These are phyloP conservation scores for Beauveria caledonica DNA, from an alignment of 2,329 filamentous ascomycete genomes.

Conservation along the genomic window DNA sequence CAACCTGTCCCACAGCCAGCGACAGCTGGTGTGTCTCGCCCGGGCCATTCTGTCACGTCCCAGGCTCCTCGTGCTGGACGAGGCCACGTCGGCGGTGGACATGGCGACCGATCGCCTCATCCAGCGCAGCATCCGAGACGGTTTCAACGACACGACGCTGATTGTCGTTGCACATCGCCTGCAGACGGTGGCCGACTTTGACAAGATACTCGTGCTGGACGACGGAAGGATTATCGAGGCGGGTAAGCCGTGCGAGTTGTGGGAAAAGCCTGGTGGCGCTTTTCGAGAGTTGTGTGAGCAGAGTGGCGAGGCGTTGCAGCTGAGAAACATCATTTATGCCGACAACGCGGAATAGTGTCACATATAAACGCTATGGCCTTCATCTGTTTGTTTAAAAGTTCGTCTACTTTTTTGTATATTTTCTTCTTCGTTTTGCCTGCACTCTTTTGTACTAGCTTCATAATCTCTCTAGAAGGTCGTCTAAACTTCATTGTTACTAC, in stretches of 20 bases:
- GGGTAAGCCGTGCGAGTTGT: slow-evolving; percentile 48
- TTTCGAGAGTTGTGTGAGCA: slow-evolving; percentile 6
- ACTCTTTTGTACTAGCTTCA: no score
- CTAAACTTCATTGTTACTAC: no score
- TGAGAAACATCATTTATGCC: not conserved
- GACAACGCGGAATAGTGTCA: no score
- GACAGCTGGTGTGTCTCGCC: slow-evolving; percentile 54
- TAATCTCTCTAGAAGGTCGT: no score
- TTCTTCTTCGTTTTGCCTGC: no score
- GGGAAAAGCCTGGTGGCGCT: slow-evolving; percentile 29
- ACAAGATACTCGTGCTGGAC: slow-evolving; percentile 54
- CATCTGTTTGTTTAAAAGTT: not conserved
- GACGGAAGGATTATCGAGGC: slow-evolving; percentile 49
- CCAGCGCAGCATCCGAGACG: slow-evolving; percentile 53
- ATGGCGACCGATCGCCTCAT: slow-evolving; percentile 59
- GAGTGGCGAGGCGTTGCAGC: not conserved
- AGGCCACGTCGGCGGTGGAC: slow-evolving; percentile 61
- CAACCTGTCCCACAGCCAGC: slow-evolving; percentile 25
- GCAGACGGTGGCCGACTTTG: slow-evolving; percentile 59
- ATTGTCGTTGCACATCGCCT: slow-evolving; percentile 60
- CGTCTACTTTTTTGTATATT: not conserved
- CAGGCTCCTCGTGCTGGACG: slow-evolving; percentile 61
- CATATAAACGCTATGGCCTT: not conserved
- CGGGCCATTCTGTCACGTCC: slow-evolving; percentile 54
- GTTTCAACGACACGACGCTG: slow-evolving; percentile 52